Conservation (phyloP, 2,329 filamentous ascomycete species). For the Colletotrichum paranaense region DNA sequence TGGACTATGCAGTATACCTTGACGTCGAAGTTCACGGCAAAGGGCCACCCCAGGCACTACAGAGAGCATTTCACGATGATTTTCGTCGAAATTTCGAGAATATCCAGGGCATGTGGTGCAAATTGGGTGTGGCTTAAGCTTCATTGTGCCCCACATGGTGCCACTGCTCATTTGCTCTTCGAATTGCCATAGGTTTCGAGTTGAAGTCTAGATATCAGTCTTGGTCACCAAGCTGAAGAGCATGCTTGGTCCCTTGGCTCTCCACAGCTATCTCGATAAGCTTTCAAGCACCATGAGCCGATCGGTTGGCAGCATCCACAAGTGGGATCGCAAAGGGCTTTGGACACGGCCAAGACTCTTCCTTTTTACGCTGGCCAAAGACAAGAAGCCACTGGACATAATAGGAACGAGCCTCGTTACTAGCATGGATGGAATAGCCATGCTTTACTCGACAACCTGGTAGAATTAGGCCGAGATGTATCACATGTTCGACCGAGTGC, state of each 20-base stretch:
- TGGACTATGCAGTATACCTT: background rate
- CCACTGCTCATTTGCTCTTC: background rate
- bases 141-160: slow-evolving; percentile 17
- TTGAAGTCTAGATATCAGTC: background rate
- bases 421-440: background rate
- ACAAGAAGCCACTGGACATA: background rate
- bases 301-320: slow-evolving; percentile 6
- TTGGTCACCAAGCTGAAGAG: background rate
- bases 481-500: background rate
- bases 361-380: background rate
- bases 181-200: slow-evolving; percentile 1
- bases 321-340: background rate
- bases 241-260: background rate
- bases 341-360: background rate
- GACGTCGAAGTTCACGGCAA: background rate
- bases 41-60: background rate
- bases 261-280: background rate
- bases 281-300: slow-evolving; percentile 2
- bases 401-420: background rate
- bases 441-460: background rate
- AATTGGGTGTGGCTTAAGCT: slow-evolving; percentile 35
- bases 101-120: slow-evolving; percentile 9
- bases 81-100: slow-evolving; percentile 7
- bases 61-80: background rate
- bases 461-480: background rate